A percentile compares a stretch with the other conserved stretches of the same genome.
Evolutionary conservation across 2,329 filamentous ascomycete species (phyloP).

Genomic region (Graphilbum fragrans): DNA sequence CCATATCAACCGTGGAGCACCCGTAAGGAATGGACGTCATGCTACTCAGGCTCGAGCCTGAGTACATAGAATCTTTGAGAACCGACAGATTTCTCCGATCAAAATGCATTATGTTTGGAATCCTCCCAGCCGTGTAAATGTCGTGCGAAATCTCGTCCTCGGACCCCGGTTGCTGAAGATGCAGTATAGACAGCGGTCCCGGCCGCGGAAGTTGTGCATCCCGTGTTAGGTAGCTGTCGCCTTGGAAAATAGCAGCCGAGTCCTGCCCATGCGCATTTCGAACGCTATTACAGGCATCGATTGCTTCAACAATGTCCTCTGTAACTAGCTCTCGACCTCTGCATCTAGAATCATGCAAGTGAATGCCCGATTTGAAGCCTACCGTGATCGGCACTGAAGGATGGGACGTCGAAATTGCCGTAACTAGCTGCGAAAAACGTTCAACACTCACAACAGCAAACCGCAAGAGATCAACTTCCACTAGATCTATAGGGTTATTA

Average conservation of each 20-base stretch:
- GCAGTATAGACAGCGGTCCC: constrained; percentile 71
- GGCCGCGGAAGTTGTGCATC: constrained; percentile 70
- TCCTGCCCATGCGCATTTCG: neutral
- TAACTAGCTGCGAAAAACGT: constrained; percentile 71
- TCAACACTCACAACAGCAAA: constrained; percentile 57
- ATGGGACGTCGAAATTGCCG: constrained; percentile 61
- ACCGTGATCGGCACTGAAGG: constrained; percentile 64
- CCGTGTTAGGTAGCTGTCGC: constrained; percentile 26
- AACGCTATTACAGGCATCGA: neutral
- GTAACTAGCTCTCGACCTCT: neutral
- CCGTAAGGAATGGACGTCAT: constrained; percentile 58
- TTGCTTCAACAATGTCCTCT: neutral
- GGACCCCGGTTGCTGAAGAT: constrained; percentile 49
- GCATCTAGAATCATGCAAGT: constrained; percentile 57
- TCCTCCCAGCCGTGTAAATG: constrained; percentile 81
- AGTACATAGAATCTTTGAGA: constrained; percentile 68
- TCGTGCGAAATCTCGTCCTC: constrained; percentile 51
- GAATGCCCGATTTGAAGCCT: constrained; percentile 68
- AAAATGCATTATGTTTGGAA: constrained; percentile 80
- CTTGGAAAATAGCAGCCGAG: too few species aligned
- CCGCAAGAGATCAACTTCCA: constrained; percentile 71
- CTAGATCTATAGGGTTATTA: constrained; percentile 35
- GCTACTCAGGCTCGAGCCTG: constrained; percentile 66
- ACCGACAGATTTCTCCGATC: constrained; percentile 76
- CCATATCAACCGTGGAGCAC: constrained; percentile 49